These are phyloP conservation scores for Microcyclospora pomicola DNA, from an alignment of 2,329 filamentous ascomycete species.

Conservation along the genomic window DNA sequence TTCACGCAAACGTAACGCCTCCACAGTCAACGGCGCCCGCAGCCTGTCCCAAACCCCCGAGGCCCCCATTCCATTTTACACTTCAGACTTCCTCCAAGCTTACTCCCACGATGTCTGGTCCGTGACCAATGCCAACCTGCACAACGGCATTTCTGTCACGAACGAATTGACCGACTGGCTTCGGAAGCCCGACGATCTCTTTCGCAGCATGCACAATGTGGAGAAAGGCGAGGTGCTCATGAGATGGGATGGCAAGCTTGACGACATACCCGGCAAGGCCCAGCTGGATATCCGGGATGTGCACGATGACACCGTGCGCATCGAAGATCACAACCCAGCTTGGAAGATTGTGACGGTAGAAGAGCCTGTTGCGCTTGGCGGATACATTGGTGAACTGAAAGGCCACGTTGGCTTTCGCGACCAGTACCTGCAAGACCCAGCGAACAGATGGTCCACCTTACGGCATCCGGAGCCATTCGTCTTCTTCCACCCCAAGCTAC, in stretches of 20 bases:
- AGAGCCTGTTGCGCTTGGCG: constrained; percentile 35
- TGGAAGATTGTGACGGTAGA: constrained; percentile 55
- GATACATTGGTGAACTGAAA: constrained; percentile 60
- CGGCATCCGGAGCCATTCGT: constrained; percentile 40
- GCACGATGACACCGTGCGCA: constrained; percentile 34
- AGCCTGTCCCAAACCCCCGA: constrained; percentile 65
- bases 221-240: constrained; percentile 57
- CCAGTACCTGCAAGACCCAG: constrained; percentile 32
- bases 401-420: constrained; percentile 34
- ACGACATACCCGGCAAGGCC: constrained; percentile 40
- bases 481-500: constrained; percentile 66
- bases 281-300: constrained; percentile 38
- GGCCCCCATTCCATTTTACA: constrained; percentile 18
- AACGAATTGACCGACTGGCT: constrained; percentile 68
- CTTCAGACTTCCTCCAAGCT: constrained; percentile 55
- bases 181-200: constrained; percentile 48
- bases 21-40: constrained; percentile 44
- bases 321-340: constrained; percentile 42
- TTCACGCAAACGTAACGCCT: constrained; percentile 47
- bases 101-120: constrained; percentile 33
- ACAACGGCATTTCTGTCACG: constrained; percentile 60
- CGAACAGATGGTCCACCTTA: constrained; percentile 34
- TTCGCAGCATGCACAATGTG: constrained; percentile 28
- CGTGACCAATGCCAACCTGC: constrained; percentile 59
- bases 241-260: constrained; percentile 40